Percentiles rank a stretch among this genome's conserved stretches.
phyloP scores from a whole-genome alignment of 768 basidiomycete genomes.

The Lactarius indigo region DNA sequence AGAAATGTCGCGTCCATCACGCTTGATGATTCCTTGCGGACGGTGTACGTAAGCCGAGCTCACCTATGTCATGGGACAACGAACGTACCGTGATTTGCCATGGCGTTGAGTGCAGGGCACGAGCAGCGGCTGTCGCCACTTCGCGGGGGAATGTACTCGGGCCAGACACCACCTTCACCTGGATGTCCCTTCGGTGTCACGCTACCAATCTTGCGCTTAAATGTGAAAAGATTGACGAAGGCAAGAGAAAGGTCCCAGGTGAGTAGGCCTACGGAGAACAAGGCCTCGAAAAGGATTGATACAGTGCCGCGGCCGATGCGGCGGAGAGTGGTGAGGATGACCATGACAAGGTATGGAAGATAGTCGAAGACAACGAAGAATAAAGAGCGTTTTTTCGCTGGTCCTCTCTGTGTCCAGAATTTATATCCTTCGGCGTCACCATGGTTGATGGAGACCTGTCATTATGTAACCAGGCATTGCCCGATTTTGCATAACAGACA shows the following conservation, averaged over 20 bases:
- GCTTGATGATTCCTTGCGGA: slow-evolving; percentile 43
- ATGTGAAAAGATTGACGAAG: slow-evolving; percentile 48
- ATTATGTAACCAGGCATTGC: too few relatives aligned
- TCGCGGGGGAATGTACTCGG: slow-evolving; percentile 54
- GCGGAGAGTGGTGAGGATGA: slow-evolving; percentile 18
- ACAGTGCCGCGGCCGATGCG: slow-evolving; percentile 16
- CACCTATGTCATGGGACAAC: background rate
- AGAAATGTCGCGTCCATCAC: slow-evolving; percentile 62
- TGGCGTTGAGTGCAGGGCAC: slow-evolving; percentile 73
- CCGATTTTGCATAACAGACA: too few relatives aligned
- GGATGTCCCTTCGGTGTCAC: slow-evolving; percentile 54
- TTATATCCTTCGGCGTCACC: background rate
- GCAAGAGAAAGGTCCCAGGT: slow-evolving; percentile 52
- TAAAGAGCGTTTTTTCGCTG: background rate
- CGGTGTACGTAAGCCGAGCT: background rate
- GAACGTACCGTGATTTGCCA: slow-evolving; percentile 79
- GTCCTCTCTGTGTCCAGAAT: background rate
- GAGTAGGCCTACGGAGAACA: slow-evolving; percentile 32
- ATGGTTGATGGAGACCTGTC: too few relatives aligned
- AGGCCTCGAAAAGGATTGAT: slow-evolving; percentile 1
- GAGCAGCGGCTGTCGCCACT: slow-evolving; percentile 67
- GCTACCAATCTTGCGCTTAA: slow-evolving; percentile 47
- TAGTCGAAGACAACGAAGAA: background rate
- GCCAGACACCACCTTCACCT: slow-evolving; percentile 63
- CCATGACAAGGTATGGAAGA: background rate